Evolutionary conservation across 441 rosid species (phyloP), one percentile per base, ranked within the genome.

Genomic region (Bocquillonia castaneifolia): DNA sequence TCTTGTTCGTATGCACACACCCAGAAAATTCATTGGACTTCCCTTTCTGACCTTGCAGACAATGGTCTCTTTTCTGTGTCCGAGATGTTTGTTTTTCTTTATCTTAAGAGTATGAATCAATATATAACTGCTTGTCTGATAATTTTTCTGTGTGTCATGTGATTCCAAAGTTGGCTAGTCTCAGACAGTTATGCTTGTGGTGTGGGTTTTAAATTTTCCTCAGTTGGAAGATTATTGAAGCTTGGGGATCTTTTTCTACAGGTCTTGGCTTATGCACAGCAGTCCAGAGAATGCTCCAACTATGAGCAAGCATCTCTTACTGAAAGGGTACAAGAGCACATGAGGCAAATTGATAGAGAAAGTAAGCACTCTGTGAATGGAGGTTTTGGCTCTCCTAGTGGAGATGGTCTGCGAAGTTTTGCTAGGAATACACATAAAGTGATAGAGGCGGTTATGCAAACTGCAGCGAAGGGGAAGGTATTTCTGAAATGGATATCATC

Each of bases 361-460:
- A 80, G 83, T 64, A 88, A 77, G 81, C 84, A 59, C 59, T 70
- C 80, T 66, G 72, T 74, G 45, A 73, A 70, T 75, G 78, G 84
- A 60, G 73, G 78, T 59, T 57, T 20, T 63, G 75, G 75, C 66
- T 89, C 91, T 69, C 88, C 97, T 48, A 76, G 26, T 62, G 85
- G 77, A 32, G 97, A 89, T 44, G 77, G 83, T 59, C 48, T 81
- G 66, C 86, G 83, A 74, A 82, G 86, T 63, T 78, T 74, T 70
- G 69, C 85, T 70, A 84, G 92, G 82, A 87, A 79, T 82, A 82
- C 99, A 31, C 96, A 89, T 67, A 92, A 89, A 83, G 87, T 86
- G 81, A 95, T 95, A 17, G 97, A 92, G 77, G 93, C 88, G 70
- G 97, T 88, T 63, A 90, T 92, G 99, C 93, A 95, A 77, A 86